A percentile compares a stretch with the other conserved stretches of the same genome.
Evolutionary conservation across 2,329 filamentous ascomycete species (phyloP).

Genomic region (Fusarium nanum): DNA sequence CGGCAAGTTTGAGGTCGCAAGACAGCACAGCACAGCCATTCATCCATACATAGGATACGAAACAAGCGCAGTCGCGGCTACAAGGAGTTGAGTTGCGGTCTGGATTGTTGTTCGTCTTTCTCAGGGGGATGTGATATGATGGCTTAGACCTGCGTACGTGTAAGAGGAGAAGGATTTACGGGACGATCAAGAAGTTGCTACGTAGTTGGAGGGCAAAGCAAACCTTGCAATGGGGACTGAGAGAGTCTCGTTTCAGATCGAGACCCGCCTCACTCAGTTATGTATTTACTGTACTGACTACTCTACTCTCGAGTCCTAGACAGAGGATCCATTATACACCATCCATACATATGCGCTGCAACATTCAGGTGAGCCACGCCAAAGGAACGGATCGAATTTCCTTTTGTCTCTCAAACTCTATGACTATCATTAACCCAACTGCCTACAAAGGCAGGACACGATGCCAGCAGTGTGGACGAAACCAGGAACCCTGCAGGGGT

Average conservation of each 20-base stretch:
- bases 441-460: conserved; percentile 33
- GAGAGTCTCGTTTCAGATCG: conserved; percentile 42
- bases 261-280: conserved; percentile 21
- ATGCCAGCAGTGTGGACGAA: conserved; percentile 24
- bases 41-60: conserved; percentile 16
- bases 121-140: conserved; percentile 3
- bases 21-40: conserved; percentile 14
- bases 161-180: conserved; percentile 22
- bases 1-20: background rate
- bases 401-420: conserved; percentile 19
- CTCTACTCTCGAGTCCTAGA: conserved; percentile 1
- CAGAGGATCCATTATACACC: conserved; percentile 5
- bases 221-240: conserved; percentile 31
- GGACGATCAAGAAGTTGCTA: conserved; percentile 11
- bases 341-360: conserved; percentile 25
- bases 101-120: background rate
- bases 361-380: conserved; percentile 42
- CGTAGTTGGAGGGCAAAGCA: conserved; percentile 24
- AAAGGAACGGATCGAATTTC: conserved; percentile 27
- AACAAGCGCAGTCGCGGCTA: conserved; percentile 42
- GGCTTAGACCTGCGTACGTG: background rate
- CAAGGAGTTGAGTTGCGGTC: background rate
- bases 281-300: background rate
- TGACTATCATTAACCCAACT: background rate
- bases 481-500: conserved; percentile 36